Evolutionary conservation across 495 filamentous ascomycete species (phyloP).

Genomic region (Daldinia vernicosa): DNA sequence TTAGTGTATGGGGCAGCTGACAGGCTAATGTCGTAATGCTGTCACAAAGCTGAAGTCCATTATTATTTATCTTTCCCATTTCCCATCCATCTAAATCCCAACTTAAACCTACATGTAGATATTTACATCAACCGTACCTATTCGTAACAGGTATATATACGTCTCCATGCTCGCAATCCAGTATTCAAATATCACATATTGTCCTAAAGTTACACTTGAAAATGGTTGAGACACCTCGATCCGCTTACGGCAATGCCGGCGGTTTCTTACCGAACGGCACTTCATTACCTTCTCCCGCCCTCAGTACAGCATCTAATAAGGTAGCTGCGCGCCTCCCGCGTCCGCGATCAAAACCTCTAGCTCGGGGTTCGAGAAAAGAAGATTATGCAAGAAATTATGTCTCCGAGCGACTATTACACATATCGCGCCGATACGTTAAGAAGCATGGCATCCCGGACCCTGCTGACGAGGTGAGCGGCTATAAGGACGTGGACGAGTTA

Average conservation of each 20-base stretch:
- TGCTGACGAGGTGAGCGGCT: constrained; percentile 66
- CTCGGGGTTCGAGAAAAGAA: constrained; percentile 78
- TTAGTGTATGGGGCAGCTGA: constrained; percentile 11
- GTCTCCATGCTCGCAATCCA: constrained; percentile 17
- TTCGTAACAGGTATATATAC: neutral
- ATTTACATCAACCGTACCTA: neutral
- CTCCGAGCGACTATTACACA: constrained; percentile 66
- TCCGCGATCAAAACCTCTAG: constrained; percentile 70
- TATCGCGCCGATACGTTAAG: constrained; percentile 78
- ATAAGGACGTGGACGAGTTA: constrained; percentile 72
- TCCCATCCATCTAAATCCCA: neutral
- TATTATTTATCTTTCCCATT: neutral
- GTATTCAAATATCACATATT: neutral
- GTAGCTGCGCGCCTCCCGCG: constrained; percentile 64
- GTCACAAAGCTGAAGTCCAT: constrained; percentile 21
- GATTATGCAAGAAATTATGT: constrained; percentile 76
- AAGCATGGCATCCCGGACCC: constrained; percentile 68
- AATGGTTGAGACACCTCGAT: constrained; percentile 51
- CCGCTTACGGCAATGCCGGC: constrained; percentile 41
- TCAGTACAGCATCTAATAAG: constrained; percentile 58
- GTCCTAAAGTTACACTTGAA: constrained; percentile 16
- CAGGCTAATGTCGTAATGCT: constrained; percentile 15
- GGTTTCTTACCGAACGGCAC: constrained; percentile 59
- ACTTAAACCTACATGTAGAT: neutral
- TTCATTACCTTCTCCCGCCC: constrained; percentile 63